These are phyloP conservation scores for Penicillium turbatum DNA, from an alignment of 495 filamentous ascomycete species.

Conservation along the genomic window DNA sequence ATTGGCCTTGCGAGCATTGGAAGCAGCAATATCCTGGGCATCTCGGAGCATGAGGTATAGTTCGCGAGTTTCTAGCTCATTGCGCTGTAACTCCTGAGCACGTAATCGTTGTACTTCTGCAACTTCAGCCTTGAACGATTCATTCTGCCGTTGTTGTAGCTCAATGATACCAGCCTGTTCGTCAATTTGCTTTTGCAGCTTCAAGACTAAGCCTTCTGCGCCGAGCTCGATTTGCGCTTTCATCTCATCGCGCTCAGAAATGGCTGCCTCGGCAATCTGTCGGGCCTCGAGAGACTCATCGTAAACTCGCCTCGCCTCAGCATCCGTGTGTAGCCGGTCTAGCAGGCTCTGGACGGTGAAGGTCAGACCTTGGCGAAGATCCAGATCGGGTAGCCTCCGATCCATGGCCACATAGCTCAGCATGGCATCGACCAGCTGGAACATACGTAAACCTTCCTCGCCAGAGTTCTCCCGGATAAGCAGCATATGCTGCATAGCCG, in stretches of 20 bases:
- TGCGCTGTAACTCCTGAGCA: slow-evolving; percentile 87
- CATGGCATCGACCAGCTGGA: slow-evolving; percentile 97
- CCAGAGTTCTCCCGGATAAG: slow-evolving; percentile 89
- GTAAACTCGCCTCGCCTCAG: slow-evolving; percentile 82
- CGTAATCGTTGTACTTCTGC: slow-evolving; percentile 81
- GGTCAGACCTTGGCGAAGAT: slow-evolving; percentile 93
- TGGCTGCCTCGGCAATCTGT: slow-evolving; percentile 89
- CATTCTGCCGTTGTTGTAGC: slow-evolving; percentile 77
- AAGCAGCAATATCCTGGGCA: slow-evolving; percentile 91
- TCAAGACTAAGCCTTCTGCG: slow-evolving; percentile 88
- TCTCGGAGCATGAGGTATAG: slow-evolving; percentile 98
- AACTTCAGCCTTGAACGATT: slow-evolving; percentile 81
- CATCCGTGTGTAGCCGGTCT: slow-evolving; percentile 94
- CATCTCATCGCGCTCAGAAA: slow-evolving; percentile 97
- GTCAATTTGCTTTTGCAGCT: slow-evolving; percentile 86
- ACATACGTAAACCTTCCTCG: slow-evolving; percentile 92
- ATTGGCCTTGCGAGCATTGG: slow-evolving; percentile 65
- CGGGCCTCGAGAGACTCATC: slow-evolving; percentile 87
- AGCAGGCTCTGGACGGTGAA: slow-evolving; percentile 94
- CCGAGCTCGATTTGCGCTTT: slow-evolving; percentile 86
- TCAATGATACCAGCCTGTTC: slow-evolving; percentile 90
- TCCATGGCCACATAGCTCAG: slow-evolving; percentile 99
- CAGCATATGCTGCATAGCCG: slow-evolving; percentile 90
- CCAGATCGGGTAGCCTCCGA: slow-evolving; percentile 89
- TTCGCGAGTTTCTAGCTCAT: slow-evolving; percentile 93